These are phyloP conservation scores for Ogataea hybrid DNA, from an alignment of 1,139 yeast genomes.

Conservation along the genomic window DNA sequence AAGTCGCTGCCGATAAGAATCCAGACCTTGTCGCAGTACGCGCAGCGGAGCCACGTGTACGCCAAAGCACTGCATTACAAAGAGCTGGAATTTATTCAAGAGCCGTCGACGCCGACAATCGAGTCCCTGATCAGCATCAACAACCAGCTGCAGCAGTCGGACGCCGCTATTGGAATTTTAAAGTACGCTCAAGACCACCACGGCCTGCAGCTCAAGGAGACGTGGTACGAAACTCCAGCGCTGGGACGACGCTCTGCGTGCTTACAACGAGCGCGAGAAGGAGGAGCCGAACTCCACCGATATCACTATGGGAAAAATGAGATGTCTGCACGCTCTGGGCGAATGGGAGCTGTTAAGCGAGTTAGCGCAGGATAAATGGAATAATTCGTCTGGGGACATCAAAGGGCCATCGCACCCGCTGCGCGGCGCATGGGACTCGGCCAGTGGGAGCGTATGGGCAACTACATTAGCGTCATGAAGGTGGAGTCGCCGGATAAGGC, in stretches of 20 bases:
- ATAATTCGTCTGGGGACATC: conserved; percentile 64
- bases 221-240: conserved; percentile 97
- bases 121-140: conserved; percentile 91
- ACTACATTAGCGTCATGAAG: conserved; percentile 87
- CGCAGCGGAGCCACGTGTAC: conserved; percentile 94
- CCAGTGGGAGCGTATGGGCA: conserved; percentile 96
- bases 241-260: conserved; percentile 97
- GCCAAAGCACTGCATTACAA: conserved; percentile 97
- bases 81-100: conserved; percentile 91
- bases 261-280: conserved; percentile 73
- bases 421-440: conserved; percentile 98
- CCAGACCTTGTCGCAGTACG: conserved; percentile 85
- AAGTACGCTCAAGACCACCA: conserved; percentile 95
- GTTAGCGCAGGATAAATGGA: conserved; percentile 87
- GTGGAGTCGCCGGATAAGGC: conserved; percentile 92
- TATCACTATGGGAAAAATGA: conserved; percentile 95
- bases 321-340: conserved; percentile 95
- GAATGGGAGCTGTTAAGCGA: conserved; percentile 95
- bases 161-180: conserved; percentile 95
- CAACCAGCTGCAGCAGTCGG: conserved; percentile 92
- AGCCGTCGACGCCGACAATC: conserved; percentile 88
- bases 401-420: conserved; percentile 94
- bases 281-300: conserved; percentile 63
- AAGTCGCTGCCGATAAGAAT: conserved; percentile 90
- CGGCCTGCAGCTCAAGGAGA: conserved; percentile 87